These are phyloP conservation scores for Galerina sulciceps DNA, from an alignment of 768 basidiomycete species.

Conservation along the genomic window DNA sequence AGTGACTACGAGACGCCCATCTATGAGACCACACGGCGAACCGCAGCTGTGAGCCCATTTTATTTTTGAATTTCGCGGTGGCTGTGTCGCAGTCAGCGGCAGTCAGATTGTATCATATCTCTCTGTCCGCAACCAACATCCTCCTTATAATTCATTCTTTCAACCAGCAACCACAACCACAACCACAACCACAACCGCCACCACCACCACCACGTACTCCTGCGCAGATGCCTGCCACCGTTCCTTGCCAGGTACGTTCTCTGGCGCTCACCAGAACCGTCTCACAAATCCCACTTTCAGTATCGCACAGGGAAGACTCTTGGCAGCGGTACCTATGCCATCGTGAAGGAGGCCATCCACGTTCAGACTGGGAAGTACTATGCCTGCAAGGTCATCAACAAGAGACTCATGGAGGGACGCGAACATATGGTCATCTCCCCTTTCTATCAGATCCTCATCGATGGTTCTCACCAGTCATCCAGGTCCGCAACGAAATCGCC, in stretches of 20 bases:
- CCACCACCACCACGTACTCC: background rate
- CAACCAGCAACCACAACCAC: constrained; percentile 15
- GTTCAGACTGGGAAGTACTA: constrained; percentile 91
- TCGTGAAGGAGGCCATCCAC: constrained; percentile 94
- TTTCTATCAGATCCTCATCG: constrained; percentile 8
- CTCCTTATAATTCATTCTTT: background rate
- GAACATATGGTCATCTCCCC: constrained; percentile 86
- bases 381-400: constrained; percentile 99
- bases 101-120: constrained; percentile 2
- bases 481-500: constrained; percentile 97
- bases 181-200: constrained; percentile 9
- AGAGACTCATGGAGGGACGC: constrained; percentile 97
- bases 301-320: constrained; percentile 89
- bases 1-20: constrained; percentile 24
- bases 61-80: constrained; percentile 13
- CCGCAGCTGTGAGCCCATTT: constrained; percentile 7
- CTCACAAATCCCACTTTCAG: constrained; percentile 35
- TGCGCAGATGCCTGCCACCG: constrained; percentile 38
- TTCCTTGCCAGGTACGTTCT: constrained; percentile 48
- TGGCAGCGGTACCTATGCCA: constrained; percentile 93
- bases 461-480: constrained; percentile 7
- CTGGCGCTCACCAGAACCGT: background rate
- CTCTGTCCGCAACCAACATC: background rate
- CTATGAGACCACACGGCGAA: constrained; percentile 19
- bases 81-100: constrained; percentile 21